Evolutionary conservation across 2,329 filamentous ascomycete genomes (phyloP).

Genomic region (Aspergillus viridinutans): DNA sequence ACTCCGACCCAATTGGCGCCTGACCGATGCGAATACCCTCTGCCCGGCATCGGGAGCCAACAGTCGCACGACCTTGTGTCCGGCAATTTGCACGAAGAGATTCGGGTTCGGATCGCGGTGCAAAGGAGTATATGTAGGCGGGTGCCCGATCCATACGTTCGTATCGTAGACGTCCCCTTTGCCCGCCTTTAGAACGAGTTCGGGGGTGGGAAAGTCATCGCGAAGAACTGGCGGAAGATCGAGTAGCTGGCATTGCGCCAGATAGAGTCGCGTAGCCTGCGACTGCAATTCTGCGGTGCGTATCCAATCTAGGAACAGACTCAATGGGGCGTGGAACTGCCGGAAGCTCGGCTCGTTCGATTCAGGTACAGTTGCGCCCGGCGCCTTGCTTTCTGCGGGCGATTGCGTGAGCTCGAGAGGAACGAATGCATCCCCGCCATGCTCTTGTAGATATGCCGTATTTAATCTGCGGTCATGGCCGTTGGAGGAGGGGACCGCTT

Average conservation of each 20-base stretch:
- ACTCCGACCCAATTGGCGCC: slow-evolving; percentile 34
- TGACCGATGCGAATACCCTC: slow-evolving; percentile 57
- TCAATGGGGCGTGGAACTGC: slow-evolving; percentile 50
- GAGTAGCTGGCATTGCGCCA: slow-evolving; percentile 73
- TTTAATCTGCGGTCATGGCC: slow-evolving; percentile 33
- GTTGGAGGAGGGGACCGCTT: slow-evolving; percentile 30
- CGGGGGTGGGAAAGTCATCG: slow-evolving; percentile 64
- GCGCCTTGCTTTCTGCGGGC: neutral
- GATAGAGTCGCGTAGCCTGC: slow-evolving; percentile 58
- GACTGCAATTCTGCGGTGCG: slow-evolving; percentile 20
- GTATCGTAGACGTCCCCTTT: slow-evolving; percentile 82
- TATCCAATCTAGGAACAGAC: slow-evolving; percentile 59
- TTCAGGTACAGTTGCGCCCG: neutral
- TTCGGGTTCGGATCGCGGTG: slow-evolving; percentile 95
- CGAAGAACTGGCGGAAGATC: slow-evolving; percentile 62
- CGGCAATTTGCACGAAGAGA: slow-evolving; percentile 76
- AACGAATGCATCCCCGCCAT: slow-evolving; percentile 48
- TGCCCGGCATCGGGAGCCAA: slow-evolving; percentile 62
- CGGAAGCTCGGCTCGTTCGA: slow-evolving; percentile 34
- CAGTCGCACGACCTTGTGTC: slow-evolving; percentile 69
- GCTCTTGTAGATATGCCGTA: slow-evolving; percentile 39
- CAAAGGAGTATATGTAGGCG: slow-evolving; percentile 83
- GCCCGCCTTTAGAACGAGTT: slow-evolving; percentile 58
- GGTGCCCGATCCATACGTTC: slow-evolving; percentile 81
- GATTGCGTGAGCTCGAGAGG: slow-evolving; percentile 55